Evolutionary conservation across 2,329 filamentous ascomycete species (phyloP).

Genomic region (Sclerotinia trifoliorum): DNA sequence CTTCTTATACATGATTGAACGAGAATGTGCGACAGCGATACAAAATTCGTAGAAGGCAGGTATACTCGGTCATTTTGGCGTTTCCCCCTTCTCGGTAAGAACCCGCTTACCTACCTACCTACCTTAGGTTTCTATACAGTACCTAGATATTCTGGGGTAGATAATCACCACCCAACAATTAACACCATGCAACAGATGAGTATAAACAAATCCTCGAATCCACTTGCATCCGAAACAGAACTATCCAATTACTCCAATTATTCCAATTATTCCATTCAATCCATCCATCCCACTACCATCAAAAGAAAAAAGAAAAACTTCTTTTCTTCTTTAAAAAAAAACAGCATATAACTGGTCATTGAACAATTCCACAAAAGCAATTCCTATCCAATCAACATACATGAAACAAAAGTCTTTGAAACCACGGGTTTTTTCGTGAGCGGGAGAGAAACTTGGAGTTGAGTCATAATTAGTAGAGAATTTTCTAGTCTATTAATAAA

Average conservation of each 20-base stretch:
- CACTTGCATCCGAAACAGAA: neutral
- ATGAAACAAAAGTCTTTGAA: slow-evolving; percentile 9
- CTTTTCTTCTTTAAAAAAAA: too few relatives aligned
- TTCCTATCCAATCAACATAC: slow-evolving; percentile 7
- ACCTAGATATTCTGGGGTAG: too few relatives aligned
- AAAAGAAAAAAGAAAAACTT: too few relatives aligned
- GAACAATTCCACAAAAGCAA: neutral
- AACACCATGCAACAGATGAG: neutral
- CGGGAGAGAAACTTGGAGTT: neutral
- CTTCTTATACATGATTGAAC: neutral
- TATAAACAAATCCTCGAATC: neutral
- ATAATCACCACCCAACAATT: neutral
- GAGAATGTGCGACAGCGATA: neutral
- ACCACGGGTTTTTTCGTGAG: neutral
- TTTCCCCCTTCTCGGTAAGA: slow-evolving; percentile 1
- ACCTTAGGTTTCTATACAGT: too few relatives aligned
- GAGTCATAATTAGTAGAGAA: neutral
- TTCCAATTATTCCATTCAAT: neutral
- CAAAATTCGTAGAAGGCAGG: too few relatives aligned
- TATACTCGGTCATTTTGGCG: too few relatives aligned
- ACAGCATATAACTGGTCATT: neutral
- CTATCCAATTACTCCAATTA: too few relatives aligned
- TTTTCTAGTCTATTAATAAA: neutral
- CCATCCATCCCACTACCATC: too few relatives aligned
- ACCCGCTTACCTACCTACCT: too few relatives aligned